phyloP scores from a whole-genome alignment of 2,329 filamentous ascomycete species.

The Botryotinia convoluta region DNA sequence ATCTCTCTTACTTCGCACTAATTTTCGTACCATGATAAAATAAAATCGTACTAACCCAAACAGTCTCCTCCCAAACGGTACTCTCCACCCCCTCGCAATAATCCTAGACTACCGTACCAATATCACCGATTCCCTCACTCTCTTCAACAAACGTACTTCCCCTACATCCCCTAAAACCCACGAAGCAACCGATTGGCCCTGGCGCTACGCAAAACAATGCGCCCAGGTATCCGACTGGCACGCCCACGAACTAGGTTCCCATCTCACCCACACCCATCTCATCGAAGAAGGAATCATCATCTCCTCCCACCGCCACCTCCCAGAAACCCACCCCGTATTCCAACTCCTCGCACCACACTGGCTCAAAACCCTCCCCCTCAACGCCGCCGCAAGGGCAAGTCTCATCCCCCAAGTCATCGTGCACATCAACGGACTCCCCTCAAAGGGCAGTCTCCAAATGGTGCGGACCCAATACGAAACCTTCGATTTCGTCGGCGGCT shows the following conservation, averaged over 20 bases:
- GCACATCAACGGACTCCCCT: constrained; percentile 34
- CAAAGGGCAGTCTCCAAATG: neutral
- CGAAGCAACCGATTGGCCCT: constrained; percentile 48
- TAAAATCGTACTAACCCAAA: neutral
- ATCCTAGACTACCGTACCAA: constrained; percentile 47
- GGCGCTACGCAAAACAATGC: constrained; percentile 53
- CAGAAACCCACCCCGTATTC: constrained; percentile 45
- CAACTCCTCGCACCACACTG: constrained; percentile 47
- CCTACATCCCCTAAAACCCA: constrained; percentile 36
- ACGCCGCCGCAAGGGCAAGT: constrained; percentile 45
- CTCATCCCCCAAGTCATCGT: constrained; percentile 47
- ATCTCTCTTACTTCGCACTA: neutral
- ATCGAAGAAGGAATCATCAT: constrained; percentile 51
- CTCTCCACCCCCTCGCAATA: constrained; percentile 49
- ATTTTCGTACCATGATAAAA: neutral
- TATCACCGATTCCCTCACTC: constrained; percentile 45
- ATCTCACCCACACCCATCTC: constrained; percentile 47
- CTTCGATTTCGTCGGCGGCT: constrained; percentile 6
- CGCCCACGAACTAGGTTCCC: constrained; percentile 47
- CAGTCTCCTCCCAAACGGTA: constrained; percentile 38
- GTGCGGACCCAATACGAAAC: constrained; percentile 4
- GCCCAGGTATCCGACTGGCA: constrained; percentile 49
- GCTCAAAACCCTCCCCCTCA: constrained; percentile 50
- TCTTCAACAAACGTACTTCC: constrained; percentile 47
- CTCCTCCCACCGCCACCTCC: constrained; percentile 44